Percentiles rank a stretch among this genome's conserved stretches.
phyloP scores from a whole-genome alignment of 208 protist species.

The Cochliopodium minus region DNA sequence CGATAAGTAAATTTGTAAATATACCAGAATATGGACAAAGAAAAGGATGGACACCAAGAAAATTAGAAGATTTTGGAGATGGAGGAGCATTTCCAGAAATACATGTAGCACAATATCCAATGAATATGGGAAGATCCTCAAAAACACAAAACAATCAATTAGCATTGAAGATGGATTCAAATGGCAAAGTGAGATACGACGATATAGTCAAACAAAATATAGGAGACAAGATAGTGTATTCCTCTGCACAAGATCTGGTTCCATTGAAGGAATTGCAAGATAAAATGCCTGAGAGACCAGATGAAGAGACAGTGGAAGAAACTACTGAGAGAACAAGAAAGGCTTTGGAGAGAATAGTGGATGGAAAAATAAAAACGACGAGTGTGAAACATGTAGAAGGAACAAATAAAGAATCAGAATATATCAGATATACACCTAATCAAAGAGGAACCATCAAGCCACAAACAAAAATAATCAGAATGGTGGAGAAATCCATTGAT shows the following conservation, averaged over 20 bases:
- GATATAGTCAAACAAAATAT: slow-evolving; percentile 19
- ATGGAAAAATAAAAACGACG: neutral
- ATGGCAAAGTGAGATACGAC: slow-evolving; percentile 26
- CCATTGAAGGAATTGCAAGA: slow-evolving; percentile 22
- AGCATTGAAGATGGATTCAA: slow-evolving; percentile 22
- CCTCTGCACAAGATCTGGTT: slow-evolving; percentile 8
- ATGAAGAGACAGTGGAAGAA: slow-evolving; percentile 21
- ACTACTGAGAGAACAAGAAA: slow-evolving; percentile 25
- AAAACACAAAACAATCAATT: slow-evolving; percentile 4
- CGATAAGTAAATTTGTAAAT: neutral
- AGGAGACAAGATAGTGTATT: slow-evolving; percentile 5
- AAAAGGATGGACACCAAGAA: slow-evolving; percentile 30
- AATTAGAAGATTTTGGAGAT: slow-evolving; percentile 45
- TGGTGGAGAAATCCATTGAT: slow-evolving; percentile 42
- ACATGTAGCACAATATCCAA: slow-evolving; percentile 49
- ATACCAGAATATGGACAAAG: slow-evolving; percentile 36
- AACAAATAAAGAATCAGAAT: neutral
- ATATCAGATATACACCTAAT: neutral
- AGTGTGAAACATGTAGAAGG: neutral
- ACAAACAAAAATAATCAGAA: slow-evolving; percentile 17
- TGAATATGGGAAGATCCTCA: slow-evolving; percentile 41
- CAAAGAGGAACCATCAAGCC: neutral
- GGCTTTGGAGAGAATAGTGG: slow-evolving; percentile 32
- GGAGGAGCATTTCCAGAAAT: slow-evolving; percentile 65
- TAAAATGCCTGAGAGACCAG: slow-evolving; percentile 21